Percentiles rank a stretch among this genome's conserved stretches.
Conservation (phyloP, 495 filamentous ascomycete genomes). For the Hyphodiscus hymeniophilus region DNA sequence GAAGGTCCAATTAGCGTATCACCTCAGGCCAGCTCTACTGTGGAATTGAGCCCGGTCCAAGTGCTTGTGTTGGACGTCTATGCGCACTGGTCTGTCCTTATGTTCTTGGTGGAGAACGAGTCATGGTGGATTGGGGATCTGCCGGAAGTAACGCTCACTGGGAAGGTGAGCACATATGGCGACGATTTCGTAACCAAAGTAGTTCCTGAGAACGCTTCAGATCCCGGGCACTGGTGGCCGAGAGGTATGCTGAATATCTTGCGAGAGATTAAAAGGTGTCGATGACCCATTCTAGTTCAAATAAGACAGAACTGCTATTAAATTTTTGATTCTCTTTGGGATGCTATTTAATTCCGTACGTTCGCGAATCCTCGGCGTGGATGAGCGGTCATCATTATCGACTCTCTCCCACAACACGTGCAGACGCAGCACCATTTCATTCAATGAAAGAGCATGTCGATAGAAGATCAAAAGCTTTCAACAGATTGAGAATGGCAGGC, state of each 20-base stretch:
- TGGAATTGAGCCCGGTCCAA: slow-evolving; percentile 2
- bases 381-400: no score
- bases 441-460: no score
- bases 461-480: no score
- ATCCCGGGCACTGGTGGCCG: slow-evolving; percentile 8
- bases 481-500: no score
- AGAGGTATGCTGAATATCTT: slow-evolving; percentile 6
- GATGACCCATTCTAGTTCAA: no score
- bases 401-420: no score
- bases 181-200: slow-evolving; percentile 3
- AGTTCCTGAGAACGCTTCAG: not conserved
- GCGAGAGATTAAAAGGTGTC: slow-evolving; percentile 4
- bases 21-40: not conserved
- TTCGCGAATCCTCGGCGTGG: no score
- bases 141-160: slow-evolving; percentile 4
- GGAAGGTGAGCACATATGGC: slow-evolving; percentile 7
- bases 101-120: slow-evolving; percentile 11
- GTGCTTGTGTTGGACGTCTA: slow-evolving; percentile 8
- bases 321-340: no score
- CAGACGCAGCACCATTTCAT: no score
- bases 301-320: no score
- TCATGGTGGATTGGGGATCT: slow-evolving; percentile 9
- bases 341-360: no score
- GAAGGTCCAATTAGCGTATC: not conserved
- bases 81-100: slow-evolving; percentile 11